Base-by-base conservation (phyloP, 2,329 filamentous ascomycete genomes). In the Apiospora malaysiana region DNA sequence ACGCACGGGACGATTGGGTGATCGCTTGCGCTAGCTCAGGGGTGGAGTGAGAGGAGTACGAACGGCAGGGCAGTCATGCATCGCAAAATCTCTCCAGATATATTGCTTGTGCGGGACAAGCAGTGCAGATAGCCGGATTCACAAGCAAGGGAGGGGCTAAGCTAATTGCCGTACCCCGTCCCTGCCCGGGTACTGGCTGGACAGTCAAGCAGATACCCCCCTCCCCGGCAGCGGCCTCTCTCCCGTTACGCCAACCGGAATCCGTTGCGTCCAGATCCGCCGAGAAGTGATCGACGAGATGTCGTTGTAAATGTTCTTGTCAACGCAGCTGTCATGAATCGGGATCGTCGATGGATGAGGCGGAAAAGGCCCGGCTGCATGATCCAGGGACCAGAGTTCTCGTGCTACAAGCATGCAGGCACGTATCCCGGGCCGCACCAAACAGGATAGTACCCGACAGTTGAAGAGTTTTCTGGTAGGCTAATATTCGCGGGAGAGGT, bases 41-140 rank as follows among this genome's bases (percentile, higher is more conserved):
- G 10, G 25, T n/a, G n/a, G n/a, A n/a, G n/a, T n/a, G 27, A 59
- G 16, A 37, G 32, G 27, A n/a, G n/a, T n/a, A 63, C 56, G 56
- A 63, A 40, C 56, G 56, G 56, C 21, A 40, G 42, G 40, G 18
- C 56, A 14, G 21, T 32, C 10, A 63, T 63, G 32, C 12, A 63
- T 63, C 21, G 32, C 56, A 63, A 23, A 40, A 63, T 9, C 27
- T 40, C 27, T n/a, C 9, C 27, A 59, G 32, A 37, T 59, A 59
- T 56, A 63, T 63, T 63, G 32, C 56, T 63, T 63, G n/a, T 63
- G 56, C 32, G 32, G 56, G 12, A 63, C 32, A 63, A 40, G 32
- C 40, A 40, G 21, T 32, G 18, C 56, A 63, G 8, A 14, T 40
- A 63, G 9, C 32, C 21, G 32, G 51, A 25, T 4, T 25, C 25